Conservation (phyloP, 2,329 filamentous ascomycete species). For the Nemania sp. region DNA sequence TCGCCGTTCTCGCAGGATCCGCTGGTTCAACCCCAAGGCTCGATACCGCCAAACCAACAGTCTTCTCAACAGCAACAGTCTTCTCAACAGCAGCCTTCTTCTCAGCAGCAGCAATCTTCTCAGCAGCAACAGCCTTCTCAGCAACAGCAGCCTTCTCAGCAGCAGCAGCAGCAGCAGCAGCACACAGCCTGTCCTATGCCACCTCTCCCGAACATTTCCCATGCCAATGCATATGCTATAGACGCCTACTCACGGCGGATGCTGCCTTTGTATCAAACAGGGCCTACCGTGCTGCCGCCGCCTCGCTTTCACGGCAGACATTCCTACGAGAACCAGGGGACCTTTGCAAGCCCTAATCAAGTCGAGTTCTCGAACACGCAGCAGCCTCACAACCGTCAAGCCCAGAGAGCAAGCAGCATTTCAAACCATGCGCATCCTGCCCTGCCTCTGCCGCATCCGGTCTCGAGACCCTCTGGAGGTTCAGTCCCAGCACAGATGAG, state of each 20-base stretch:
- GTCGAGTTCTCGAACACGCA: slow-evolving; percentile 13
- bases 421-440: slow-evolving; percentile 8
- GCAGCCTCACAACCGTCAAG: slow-evolving; percentile 7
- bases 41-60: slow-evolving; percentile 8
- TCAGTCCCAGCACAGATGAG: background rate
- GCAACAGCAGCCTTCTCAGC: background rate
- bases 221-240: slow-evolving; percentile 4
- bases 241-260: slow-evolving; percentile 7
- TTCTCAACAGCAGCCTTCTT: background rate
- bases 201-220: background rate
- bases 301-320: slow-evolving; percentile 11
- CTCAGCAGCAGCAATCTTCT: background rate
- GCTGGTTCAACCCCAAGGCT: background rate
- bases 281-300: slow-evolving; percentile 20
- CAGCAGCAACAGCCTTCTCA: background rate
- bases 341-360: slow-evolving; percentile 2
- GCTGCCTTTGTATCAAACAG: slow-evolving; percentile 6
- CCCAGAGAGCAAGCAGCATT: slow-evolving; percentile 1
- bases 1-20: slow-evolving; percentile 1
- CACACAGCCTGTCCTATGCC: slow-evolving; percentile 16
- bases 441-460: background rate
- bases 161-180: background rate
- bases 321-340: background rate
- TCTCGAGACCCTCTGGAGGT: slow-evolving; percentile 4
- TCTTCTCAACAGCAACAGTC: background rate